Percentiles rank a stretch among this genome's conserved stretches.
Conservation (phyloP, 495 filamentous ascomycete genomes). For the Neurospora cerealis region DNA sequence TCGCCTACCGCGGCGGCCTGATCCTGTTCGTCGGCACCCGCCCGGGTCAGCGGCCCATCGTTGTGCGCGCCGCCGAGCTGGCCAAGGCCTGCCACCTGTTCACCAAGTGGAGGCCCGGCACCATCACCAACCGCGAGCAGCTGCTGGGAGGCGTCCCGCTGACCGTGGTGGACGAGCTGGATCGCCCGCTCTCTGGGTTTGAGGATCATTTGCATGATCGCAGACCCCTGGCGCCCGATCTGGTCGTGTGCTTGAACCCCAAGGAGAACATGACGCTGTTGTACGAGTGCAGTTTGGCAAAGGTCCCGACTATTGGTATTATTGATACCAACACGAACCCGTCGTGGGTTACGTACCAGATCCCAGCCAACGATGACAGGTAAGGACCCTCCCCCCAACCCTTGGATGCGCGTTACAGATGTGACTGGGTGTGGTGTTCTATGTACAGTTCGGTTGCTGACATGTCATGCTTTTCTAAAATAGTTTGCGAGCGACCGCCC, state of each 20-base stretch:
- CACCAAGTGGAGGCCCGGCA: slow-evolving; percentile 85
- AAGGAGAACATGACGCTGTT: slow-evolving; percentile 82
- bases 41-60: slow-evolving; percentile 60
- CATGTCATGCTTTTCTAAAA: slow-evolving; percentile 26
- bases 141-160: slow-evolving; percentile 59
- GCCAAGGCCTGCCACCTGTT: slow-evolving; percentile 81
- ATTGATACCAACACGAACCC: slow-evolving; percentile 92
- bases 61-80: slow-evolving; percentile 72
- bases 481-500: slow-evolving; percentile 68
- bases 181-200: slow-evolving; percentile 56
- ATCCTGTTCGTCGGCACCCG: slow-evolving; percentile 89
- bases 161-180: slow-evolving; percentile 62
- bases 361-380: slow-evolving; percentile 94
- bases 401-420: not conserved
- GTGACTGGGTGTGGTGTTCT: not conserved
- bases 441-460: slow-evolving; percentile 1
- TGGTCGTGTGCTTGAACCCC: slow-evolving; percentile 88
- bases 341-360: slow-evolving; percentile 90
- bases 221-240: slow-evolving; percentile 66
- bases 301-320: slow-evolving; percentile 88
- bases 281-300: slow-evolving; percentile 80
- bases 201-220: slow-evolving; percentile 51
- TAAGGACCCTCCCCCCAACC: slow-evolving; percentile 21
- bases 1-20: slow-evolving; percentile 70
- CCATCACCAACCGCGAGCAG: slow-evolving; percentile 85